Conservation (phyloP, 345 rosid genomes). For the Hirschfeldia incana region DNA sequence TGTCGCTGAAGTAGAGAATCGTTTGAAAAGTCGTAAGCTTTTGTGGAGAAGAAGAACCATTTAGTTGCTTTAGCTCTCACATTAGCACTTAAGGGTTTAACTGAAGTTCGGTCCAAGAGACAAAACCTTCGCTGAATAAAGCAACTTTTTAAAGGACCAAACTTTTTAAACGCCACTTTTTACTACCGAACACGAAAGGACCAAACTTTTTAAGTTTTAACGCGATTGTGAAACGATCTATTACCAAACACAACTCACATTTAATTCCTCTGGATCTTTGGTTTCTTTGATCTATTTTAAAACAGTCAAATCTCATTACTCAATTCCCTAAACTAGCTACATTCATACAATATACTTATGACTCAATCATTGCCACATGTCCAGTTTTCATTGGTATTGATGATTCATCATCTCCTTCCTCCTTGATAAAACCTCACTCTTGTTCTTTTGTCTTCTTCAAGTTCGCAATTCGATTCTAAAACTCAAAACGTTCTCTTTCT, state of each 20-base stretch:
- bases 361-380: neutral
- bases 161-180: neutral
- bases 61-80: neutral
- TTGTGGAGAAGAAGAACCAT: constrained; percentile 21
- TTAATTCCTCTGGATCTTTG: neutral
- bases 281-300: too few species aligned
- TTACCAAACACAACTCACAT: neutral
- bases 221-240: neutral
- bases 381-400: neutral
- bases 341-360: too few species aligned
- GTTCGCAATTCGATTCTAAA: constrained; percentile 15
- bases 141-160: neutral
- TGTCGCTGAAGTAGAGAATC: constrained; percentile 43
- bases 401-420: constrained; percentile 21
- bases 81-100: neutral
- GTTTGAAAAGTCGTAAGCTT: constrained; percentile 26
- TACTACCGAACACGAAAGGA: neutral
- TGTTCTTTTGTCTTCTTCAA: constrained; percentile 16
- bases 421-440: constrained; percentile 20
- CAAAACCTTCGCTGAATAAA: neutral
- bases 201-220: neutral
- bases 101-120: neutral
- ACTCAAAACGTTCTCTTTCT: neutral
- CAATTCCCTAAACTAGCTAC: constrained; percentile 17
- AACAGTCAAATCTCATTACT: constrained; percentile 15